These are phyloP conservation scores for Claviceps arundinis DNA, from an alignment of 2,329 filamentous ascomycete species.

Conservation along the genomic window DNA sequence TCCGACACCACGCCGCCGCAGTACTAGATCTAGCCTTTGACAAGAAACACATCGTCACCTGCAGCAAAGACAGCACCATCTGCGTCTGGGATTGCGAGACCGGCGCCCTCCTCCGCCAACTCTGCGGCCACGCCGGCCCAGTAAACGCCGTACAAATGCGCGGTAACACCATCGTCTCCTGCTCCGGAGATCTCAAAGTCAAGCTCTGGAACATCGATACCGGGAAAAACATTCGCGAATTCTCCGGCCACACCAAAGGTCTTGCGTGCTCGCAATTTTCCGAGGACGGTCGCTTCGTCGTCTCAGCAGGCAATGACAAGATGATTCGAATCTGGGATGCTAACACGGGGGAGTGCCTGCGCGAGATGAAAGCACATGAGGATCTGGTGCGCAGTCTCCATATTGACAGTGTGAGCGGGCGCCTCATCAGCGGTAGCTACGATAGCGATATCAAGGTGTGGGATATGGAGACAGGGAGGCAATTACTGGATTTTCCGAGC, in stretches of 20 bases:
- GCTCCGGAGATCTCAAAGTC: slow-evolving; percentile 83
- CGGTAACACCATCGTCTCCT: slow-evolving; percentile 83
- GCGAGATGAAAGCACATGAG: slow-evolving; percentile 69
- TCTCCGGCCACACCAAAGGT: slow-evolving; percentile 79
- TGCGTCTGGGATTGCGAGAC: slow-evolving; percentile 87
- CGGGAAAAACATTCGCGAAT: slow-evolving; percentile 79
- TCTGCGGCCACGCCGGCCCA: slow-evolving; percentile 77
- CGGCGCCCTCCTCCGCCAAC: slow-evolving; percentile 59
- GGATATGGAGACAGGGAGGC: slow-evolving; percentile 66
- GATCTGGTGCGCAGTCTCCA: slow-evolving; percentile 82
- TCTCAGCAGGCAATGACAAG: slow-evolving; percentile 90
- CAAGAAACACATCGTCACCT: slow-evolving; percentile 83
- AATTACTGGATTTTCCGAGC: slow-evolving; percentile 74
- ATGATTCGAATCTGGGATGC: slow-evolving; percentile 94
- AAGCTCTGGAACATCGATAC: slow-evolving; percentile 93
- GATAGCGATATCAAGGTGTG: slow-evolving; percentile 94
- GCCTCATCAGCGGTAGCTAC: slow-evolving; percentile 85
- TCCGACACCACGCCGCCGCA: slow-evolving; percentile 69
- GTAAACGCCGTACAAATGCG: slow-evolving; percentile 95
- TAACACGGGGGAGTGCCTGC: slow-evolving; percentile 71
- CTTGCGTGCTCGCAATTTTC: slow-evolving; percentile 93
- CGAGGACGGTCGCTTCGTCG: slow-evolving; percentile 84
- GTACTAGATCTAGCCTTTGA: slow-evolving; percentile 93
- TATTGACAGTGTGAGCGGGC: slow-evolving; percentile 73
- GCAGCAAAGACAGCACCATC: slow-evolving; percentile 89